phyloP scores from a whole-genome alignment of 106 monocot species.

The Dioscorea zingiberensis region DNA sequence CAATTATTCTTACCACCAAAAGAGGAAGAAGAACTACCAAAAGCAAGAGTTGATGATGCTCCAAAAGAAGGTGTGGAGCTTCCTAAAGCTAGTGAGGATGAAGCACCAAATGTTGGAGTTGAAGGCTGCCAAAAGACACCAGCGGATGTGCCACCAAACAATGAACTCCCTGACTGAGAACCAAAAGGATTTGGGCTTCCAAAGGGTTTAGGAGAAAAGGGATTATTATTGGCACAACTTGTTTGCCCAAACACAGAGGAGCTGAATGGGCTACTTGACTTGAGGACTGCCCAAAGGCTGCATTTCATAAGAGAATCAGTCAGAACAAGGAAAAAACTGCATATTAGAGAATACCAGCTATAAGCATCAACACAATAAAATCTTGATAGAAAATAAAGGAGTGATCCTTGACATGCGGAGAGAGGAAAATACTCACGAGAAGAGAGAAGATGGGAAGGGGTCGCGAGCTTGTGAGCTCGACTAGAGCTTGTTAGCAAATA shows the following conservation, averaged over 20 bases:
- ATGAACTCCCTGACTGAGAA: constrained; percentile 47
- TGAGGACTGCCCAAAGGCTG: constrained; percentile 82
- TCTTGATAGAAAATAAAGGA: too few relatives aligned
- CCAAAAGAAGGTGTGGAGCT: constrained; percentile 64
- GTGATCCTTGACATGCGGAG: too few relatives aligned
- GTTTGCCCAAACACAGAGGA: constrained; percentile 68
- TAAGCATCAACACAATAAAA: background rate
- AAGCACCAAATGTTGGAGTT: constrained; percentile 53
- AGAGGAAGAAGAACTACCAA: constrained; percentile 54
- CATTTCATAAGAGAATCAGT: background rate
- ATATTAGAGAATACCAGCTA: background rate
- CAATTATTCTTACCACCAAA: constrained; percentile 42
- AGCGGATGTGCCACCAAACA: constrained; percentile 73
- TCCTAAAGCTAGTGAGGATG: constrained; percentile 51
- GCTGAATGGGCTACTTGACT: constrained; percentile 70
- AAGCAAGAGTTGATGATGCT: constrained; percentile 54
- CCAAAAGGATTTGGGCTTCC: constrained; percentile 71
- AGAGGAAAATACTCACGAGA: too few relatives aligned
- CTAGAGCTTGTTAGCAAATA: too few relatives aligned
- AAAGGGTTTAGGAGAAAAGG: constrained; percentile 63
- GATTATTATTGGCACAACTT: constrained; percentile 36
- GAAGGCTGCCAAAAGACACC: constrained; percentile 74
- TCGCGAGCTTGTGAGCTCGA: too few relatives aligned
- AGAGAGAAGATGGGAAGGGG: too few relatives aligned
- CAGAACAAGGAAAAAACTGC: background rate